Conservation (phyloP, 495 filamentous ascomycete genomes). For the Lepidopterella palustris region DNA sequence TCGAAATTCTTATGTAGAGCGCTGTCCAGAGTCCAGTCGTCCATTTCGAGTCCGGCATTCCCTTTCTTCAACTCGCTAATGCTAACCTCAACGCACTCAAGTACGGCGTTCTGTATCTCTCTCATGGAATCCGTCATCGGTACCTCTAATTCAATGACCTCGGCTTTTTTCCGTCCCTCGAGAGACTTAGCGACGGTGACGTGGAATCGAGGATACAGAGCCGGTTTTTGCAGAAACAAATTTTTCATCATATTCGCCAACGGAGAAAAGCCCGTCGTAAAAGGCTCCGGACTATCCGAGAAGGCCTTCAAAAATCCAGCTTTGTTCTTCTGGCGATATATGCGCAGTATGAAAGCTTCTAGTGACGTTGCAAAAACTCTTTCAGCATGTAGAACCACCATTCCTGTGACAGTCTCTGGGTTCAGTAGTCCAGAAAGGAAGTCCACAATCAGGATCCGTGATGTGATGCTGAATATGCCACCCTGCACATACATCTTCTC, state of each 20-base stretch:
- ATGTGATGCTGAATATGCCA: conserved; percentile 93
- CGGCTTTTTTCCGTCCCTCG: conserved; percentile 86
- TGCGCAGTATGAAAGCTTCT: conserved; percentile 91
- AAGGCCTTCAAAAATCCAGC: conserved; percentile 92
- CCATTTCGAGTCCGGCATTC: conserved; percentile 87
- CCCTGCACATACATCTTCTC: conserved; percentile 86
- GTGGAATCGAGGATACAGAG: conserved; percentile 94
- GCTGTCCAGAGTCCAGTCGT: conserved; percentile 95
- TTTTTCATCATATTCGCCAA: conserved; percentile 89
- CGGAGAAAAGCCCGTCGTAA: conserved; percentile 83
- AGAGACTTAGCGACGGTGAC: conserved; percentile 79
- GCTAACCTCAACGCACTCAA: conserved; percentile 94
- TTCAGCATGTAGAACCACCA: conserved; percentile 86
- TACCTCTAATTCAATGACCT: conserved; percentile 96
- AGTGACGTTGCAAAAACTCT: conserved; percentile 77
- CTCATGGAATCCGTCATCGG: conserved; percentile 92
- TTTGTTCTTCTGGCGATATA: conserved; percentile 91
- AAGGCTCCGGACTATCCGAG: conserved; percentile 89
- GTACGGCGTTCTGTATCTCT: conserved; percentile 85
- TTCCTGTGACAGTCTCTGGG: conserved; percentile 77
- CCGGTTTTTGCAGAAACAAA: conserved; percentile 79
- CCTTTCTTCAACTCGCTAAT: conserved; percentile 86
- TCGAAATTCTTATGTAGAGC: conserved; percentile 92
- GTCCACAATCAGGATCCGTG: conserved; percentile 89
- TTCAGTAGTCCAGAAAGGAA: conserved; percentile 75